Percentiles rank a stretch among this genome's conserved stretches.
Evolutionary conservation across 2,329 filamentous ascomycete genomes (phyloP).

Genomic region (Aspergillus sp.): DNA sequence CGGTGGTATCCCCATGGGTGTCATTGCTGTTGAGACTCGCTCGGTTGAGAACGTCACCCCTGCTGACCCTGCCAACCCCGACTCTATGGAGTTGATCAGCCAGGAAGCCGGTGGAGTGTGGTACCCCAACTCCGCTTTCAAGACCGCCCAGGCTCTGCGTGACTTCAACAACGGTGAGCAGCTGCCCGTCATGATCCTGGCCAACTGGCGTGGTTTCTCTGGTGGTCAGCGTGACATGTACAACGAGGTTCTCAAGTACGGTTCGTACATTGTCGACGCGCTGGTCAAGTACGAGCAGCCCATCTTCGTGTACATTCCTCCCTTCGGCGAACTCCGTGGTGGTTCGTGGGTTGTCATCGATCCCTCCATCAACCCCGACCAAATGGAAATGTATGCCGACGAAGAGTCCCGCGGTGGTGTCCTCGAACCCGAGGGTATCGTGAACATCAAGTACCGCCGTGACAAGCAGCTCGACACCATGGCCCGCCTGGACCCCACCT

Average conservation of each 20-base stretch:
- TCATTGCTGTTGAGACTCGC: constrained; percentile 93
- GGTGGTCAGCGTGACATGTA: constrained; percentile 99
- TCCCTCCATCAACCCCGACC: constrained; percentile 91
- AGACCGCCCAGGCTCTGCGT: constrained; percentile 96
- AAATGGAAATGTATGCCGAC: constrained; percentile 99
- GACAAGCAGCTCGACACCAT: constrained; percentile 97
- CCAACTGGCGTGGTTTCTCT: constrained; percentile 99
- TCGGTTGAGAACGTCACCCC: constrained; percentile 95
- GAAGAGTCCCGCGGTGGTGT: constrained; percentile 93
- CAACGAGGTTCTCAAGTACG: constrained; percentile 99
- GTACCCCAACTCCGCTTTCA: constrained; percentile 99
- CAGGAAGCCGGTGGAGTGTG: constrained; percentile 97
- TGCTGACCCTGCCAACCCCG: constrained; percentile 93
- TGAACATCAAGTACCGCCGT: constrained; percentile 97
- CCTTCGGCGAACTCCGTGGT: constrained; percentile 92
- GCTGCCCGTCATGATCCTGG: constrained; percentile 95
- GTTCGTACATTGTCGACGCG: constrained; percentile 96
- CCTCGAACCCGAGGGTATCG: constrained; percentile 93
- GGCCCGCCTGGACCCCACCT: constrained; percentile 81
- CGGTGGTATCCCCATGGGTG: constrained; percentile 95
- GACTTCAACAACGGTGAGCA: constrained; percentile 99
- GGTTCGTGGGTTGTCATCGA: constrained; percentile 99
- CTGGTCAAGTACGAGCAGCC: constrained; percentile 98
- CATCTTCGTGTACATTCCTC: constrained; percentile 97
- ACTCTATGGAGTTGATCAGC: constrained; percentile 91